Conservation (phyloP, 768 basidiomycete genomes). For the Suillus weaverae region DNA sequence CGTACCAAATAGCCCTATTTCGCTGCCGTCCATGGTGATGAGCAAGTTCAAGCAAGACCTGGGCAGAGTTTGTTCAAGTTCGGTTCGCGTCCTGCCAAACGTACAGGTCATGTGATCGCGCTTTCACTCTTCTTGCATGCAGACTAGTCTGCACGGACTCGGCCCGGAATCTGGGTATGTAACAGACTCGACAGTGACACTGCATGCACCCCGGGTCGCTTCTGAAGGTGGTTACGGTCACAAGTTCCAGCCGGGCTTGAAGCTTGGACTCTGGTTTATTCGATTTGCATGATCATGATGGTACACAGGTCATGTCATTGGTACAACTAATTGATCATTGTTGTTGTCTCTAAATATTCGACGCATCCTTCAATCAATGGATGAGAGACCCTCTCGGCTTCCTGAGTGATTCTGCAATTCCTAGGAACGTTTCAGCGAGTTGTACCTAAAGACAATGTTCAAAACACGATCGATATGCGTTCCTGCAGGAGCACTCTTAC, state of each 20-base stretch:
- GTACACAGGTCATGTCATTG: no score
- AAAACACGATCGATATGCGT: not conserved
- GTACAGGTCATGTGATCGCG: slow-evolving; percentile 1
- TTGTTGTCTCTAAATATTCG: not conserved
- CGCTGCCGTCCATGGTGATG: slow-evolving; percentile 43
- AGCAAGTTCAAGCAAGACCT: not conserved
- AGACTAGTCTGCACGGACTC: no score
- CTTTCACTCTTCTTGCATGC: no score
- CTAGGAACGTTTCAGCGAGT: slow-evolving; percentile 57
- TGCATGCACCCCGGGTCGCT: no score
- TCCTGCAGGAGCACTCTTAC: slow-evolving; percentile 30
- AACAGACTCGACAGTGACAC: no score
- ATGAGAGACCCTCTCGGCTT: slow-evolving; percentile 56
- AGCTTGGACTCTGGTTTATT: no score
- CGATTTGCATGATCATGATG: no score
- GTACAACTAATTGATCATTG: no score
- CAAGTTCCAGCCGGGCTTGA: no score
- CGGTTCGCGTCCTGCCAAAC: not conserved
- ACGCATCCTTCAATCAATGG: slow-evolving; percentile 16
- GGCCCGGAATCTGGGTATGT: no score
- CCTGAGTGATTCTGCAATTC: slow-evolving; percentile 55
- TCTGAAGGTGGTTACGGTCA: no score
- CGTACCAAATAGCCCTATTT: slow-evolving; percentile 66
- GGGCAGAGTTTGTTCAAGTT: not conserved
- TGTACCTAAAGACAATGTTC: slow-evolving; percentile 39